Evolutionary conservation across 108 stramenopile genomes (phyloP).

Genomic region (Cyclotella baltica): DNA sequence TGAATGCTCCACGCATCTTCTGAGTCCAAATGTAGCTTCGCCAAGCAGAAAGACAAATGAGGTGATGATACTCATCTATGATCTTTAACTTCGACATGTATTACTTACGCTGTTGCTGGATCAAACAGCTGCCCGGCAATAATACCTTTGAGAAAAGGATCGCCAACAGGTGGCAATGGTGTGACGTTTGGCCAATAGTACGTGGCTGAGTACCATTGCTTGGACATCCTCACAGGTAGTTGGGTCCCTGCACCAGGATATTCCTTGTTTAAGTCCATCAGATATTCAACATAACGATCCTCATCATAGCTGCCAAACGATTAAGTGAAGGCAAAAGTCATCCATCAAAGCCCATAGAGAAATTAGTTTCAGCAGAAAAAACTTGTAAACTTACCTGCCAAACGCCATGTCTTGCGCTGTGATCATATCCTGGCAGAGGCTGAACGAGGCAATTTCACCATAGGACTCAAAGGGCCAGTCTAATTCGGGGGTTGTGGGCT

Average conservation of each 20-base stretch:
- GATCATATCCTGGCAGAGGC: background rate
- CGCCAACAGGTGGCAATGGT: slow-evolving; percentile 20
- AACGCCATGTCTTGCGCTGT: no score
- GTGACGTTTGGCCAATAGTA: slow-evolving; percentile 24
- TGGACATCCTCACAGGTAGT: background rate
- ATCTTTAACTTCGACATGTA: no score
- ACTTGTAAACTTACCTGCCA: no score
- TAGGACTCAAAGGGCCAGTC: slow-evolving; percentile 9
- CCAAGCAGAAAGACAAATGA: no score
- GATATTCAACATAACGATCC: slow-evolving; percentile 9
- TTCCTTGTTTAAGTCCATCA: slow-evolving; percentile 14
- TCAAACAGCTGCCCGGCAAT: slow-evolving; percentile 29
- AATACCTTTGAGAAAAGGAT: slow-evolving; percentile 16
- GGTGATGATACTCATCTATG: no score
- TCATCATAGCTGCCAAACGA: slow-evolving; percentile 20
- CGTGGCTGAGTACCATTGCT: slow-evolving; percentile 16
- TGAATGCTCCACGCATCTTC: slow-evolving; percentile 25
- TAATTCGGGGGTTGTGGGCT: slow-evolving; percentile 12
- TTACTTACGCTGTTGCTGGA: slow-evolving; percentile 15
- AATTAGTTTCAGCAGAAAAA: background rate
- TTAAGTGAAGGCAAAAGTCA: slow-evolving; percentile 4
- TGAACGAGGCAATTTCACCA: background rate
- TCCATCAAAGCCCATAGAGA: background rate
- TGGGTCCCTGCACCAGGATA: slow-evolving; percentile 29
- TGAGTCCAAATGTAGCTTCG: slow-evolving; percentile 35